Base-by-base conservation (phyloP, 2,329 filamentous ascomycete species). In the Keithomyces neogunnii region DNA sequence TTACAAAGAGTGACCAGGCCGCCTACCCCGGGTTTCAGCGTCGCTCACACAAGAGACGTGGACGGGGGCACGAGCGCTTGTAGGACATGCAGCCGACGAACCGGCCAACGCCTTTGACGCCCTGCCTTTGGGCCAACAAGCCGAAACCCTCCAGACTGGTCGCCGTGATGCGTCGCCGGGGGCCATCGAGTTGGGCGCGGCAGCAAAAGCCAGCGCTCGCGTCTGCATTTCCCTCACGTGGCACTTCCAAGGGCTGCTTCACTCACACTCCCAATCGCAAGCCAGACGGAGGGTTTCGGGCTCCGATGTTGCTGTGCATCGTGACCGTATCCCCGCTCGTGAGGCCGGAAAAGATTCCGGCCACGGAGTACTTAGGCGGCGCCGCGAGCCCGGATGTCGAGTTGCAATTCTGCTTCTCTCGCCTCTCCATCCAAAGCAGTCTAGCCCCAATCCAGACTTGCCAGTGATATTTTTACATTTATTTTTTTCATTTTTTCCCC, bases 261-360 rank as follows among this genome's bases (percentile, higher is more conserved):
- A 9, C 32, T 44, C 50, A 44, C 53, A 53, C 54, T 55, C 51
- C 56, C 51, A 56, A 53, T 53, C 46, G 51, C 45, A 28, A 48
- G 50, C 48, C 53, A 51, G 51, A 52, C 43, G 51, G 52, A 49
- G 51, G 47, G 56, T 48, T 50, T 51, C 51, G 50, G 52, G 35
- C 57, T 55, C 54, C 55, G 51, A 56, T 56, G 51, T 33, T 49
- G 55, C 51, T 48, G 55, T 50, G 51, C 49, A 53, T 57, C 53
- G 53, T 58, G 54, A 55, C 51, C 38, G 36, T 49, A 53, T 54
- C 64, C 64, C 61, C 62, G 61, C 62, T 56, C 55, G 50, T 55
- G 62, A 66, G 71, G 71, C 71, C 71, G 72, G 72, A 74, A 73
- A 63, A 6, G 26, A 66, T 74, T 73, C 72, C 72, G 72, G 73